Conservation (phyloP, 2,329 filamentous ascomycete genomes). For the Coniella vitis region DNA sequence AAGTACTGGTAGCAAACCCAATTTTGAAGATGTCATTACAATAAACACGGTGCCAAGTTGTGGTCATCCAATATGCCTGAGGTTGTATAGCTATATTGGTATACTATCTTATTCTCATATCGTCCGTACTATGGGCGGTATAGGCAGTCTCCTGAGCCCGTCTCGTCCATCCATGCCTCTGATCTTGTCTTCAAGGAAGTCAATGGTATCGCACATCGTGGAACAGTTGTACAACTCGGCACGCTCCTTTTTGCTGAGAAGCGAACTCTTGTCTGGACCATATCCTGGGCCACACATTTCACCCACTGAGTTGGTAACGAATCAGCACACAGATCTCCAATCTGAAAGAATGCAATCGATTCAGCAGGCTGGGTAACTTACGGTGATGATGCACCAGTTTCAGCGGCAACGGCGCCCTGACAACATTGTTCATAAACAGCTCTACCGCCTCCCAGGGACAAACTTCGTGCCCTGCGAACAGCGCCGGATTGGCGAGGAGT, state of each 20-base stretch:
- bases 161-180: slow-evolving; percentile 20
- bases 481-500: slow-evolving; percentile 58
- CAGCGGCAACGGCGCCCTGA: slow-evolving; percentile 52
- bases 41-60: too few relatives aligned
- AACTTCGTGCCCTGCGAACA: slow-evolving; percentile 50
- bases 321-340: background rate
- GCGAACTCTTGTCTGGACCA: slow-evolving; percentile 41
- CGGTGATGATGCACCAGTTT: slow-evolving; percentile 58
- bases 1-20: too few relatives aligned
- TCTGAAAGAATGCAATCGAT: background rate
- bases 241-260: slow-evolving; percentile 53
- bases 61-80: too few relatives aligned
- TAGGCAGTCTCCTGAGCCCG: slow-evolving; percentile 17
- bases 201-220: slow-evolving; percentile 52
- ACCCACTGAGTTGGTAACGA: slow-evolving; percentile 29
- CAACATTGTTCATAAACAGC: slow-evolving; percentile 52
- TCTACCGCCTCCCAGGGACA: slow-evolving; percentile 60
- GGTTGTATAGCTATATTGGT: too few relatives aligned
- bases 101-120: background rate
- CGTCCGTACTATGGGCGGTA: background rate
- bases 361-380: too few relatives aligned
- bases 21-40: too few relatives aligned
- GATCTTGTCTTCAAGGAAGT: slow-evolving; percentile 50
- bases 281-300: slow-evolving; percentile 60
- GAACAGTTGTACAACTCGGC: slow-evolving; percentile 39